Conservation (phyloP, 495 filamentous ascomycete genomes). For the Penicillium longicatenatum region DNA sequence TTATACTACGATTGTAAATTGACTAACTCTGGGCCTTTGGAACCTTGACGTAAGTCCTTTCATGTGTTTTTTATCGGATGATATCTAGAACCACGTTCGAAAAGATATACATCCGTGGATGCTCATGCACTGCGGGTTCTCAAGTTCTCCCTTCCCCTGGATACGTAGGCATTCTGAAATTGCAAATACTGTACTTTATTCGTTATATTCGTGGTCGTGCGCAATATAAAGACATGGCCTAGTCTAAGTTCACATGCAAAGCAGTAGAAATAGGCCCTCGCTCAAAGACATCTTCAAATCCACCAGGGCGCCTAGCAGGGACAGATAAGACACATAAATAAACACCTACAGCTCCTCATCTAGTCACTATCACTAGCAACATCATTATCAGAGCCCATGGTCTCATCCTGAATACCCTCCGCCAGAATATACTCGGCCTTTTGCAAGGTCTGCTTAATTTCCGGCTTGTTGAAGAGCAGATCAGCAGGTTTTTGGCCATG, state of each 20-base stretch:
- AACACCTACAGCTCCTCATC: background rate
- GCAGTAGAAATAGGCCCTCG: background rate
- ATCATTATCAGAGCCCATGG: constrained; percentile 33
- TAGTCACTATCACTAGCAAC: constrained; percentile 49
- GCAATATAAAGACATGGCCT: constrained; percentile 10
- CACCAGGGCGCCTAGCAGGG: background rate
- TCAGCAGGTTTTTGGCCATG: constrained; percentile 46
- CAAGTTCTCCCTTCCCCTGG: no score
- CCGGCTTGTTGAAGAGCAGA: constrained; percentile 58
- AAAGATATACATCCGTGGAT: background rate
- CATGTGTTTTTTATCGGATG: no score
- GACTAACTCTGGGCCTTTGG: no score
- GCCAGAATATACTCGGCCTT: constrained; percentile 72
- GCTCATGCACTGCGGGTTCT: background rate
- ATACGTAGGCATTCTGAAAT: no score
- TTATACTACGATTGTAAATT: background rate
- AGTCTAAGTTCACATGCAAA: constrained; percentile 9
- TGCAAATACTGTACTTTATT: constrained; percentile 1
- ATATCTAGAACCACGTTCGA: background rate
- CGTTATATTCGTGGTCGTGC: constrained; percentile 14
- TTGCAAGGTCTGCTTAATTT: constrained; percentile 67
- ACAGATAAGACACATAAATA: background rate
- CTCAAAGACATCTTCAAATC: constrained; percentile 3
- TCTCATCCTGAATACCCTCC: constrained; percentile 41
- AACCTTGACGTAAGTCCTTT: no score